Evolutionary conservation across 352 stramenopile genomes (phyloP).

Genomic region (Phytopythium kandeliae): DNA sequence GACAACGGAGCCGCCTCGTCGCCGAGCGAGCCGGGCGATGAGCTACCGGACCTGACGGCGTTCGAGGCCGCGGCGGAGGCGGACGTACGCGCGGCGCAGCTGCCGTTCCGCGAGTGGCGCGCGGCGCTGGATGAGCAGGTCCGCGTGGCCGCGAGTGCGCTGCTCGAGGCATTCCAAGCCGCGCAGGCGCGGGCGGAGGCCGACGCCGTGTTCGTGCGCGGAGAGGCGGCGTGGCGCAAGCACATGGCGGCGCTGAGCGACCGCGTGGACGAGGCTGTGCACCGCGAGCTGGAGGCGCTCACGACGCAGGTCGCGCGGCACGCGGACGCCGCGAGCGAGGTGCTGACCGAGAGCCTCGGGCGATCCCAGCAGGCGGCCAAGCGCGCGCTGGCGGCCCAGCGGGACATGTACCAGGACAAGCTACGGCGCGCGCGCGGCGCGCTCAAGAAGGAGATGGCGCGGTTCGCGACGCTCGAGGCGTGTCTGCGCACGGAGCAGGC

Average conservation of each 20-base stretch:
- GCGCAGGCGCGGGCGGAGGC: constrained; percentile 53
- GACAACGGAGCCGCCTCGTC: not conserved
- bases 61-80: not conserved
- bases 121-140: constrained; percentile 26
- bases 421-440: constrained; percentile 39
- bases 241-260: constrained; percentile 44
- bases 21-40: not conserved
- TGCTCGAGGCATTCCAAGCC: constrained; percentile 25
- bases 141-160: constrained; percentile 9
- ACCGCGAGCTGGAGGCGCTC: constrained; percentile 16
- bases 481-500: constrained; percentile 58
- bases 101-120: constrained; percentile 29
- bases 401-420: constrained; percentile 43
- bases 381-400: constrained; percentile 30
- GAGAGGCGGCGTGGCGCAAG: constrained; percentile 58
- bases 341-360: constrained; percentile 31
- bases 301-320: constrained; percentile 19
- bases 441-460: constrained; percentile 59
- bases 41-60: not conserved
- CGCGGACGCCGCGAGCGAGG: constrained; percentile 23
- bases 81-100: not conserved
- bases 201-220: constrained; percentile 45
- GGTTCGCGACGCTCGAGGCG: constrained; percentile 49
- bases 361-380: constrained; percentile 26
- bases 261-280: constrained; percentile 34